Evolutionary conservation across 257 asterid species (phyloP).

Genomic region (Anisodus tanguticus): DNA sequence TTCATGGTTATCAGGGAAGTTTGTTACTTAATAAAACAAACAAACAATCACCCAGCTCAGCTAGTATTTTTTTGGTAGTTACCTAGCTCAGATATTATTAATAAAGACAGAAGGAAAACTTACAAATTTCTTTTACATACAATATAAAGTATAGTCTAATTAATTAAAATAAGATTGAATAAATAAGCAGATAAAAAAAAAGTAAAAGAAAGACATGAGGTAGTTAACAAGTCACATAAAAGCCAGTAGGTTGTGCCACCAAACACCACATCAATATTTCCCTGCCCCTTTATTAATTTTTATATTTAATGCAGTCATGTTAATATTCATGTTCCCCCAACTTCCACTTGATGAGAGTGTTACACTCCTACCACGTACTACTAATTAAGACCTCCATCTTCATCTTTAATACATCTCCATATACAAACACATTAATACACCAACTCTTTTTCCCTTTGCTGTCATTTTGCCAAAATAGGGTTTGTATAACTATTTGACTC

Average conservation of each 20-base stretch:
- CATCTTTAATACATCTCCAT: background rate
- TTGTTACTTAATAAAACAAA: slow-evolving; percentile 14
- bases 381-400: background rate
- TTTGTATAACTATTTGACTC: too few species aligned
- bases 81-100: background rate
- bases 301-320: background rate
- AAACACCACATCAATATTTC: slow-evolving; percentile 18
- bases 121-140: background rate
- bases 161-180: background rate
- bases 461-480: background rate
- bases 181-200: background rate
- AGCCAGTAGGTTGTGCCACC: slow-evolving; percentile 27
- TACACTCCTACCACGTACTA: background rate
- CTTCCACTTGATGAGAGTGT: background rate
- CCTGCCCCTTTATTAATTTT: background rate
- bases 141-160: background rate
- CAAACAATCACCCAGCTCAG: background rate
- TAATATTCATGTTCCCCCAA: background rate
- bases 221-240: slow-evolving; percentile 26
- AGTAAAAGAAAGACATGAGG: background rate
- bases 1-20: slow-evolving; percentile 19
- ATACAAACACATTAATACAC: slow-evolving; percentile 14
- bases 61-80: too few species aligned
- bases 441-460: background rate
- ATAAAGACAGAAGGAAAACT: background rate